Base-by-base conservation (phyloP, 2,329 filamentous ascomycete genomes). In the Rhexocercosporidium sp. region DNA sequence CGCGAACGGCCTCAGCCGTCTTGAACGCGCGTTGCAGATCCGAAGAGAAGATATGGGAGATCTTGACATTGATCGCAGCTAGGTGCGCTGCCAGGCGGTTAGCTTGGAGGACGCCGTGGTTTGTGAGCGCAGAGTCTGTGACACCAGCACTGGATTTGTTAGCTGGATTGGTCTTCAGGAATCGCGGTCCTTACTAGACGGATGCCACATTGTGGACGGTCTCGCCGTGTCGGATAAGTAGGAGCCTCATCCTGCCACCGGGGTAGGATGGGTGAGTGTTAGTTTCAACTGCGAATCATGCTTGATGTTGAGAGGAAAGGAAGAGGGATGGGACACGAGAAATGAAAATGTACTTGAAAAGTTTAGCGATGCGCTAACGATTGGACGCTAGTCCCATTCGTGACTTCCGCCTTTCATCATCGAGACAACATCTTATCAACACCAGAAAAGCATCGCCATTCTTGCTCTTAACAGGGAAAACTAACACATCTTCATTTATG, bases 191-290 rank as follows among this genome's bases (percentile, higher is more conserved):
- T 75, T 83, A 92, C 90, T 92, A 94, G 67, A 92, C 80, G 64
- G 89, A 86, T 47, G 90, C 91, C 66, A 96, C 90, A 78, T 97
- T 97, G 80, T 97, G 92, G 71, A 96, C 92, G 18, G 93, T 95
- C 81, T 97, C 94, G 76, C 90, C 94, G 83, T 97, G 94, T 65
- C 94, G 90, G 75, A 97, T 88, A 74, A 97, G 85, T 75, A 94
- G 88, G 64, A 97, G 78, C 75, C 84, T 85, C 86, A 91, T 87
- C 67, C 75, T 71, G 69, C 71, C 70, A 61, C 69, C 47, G 66
- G 68, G 71, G 73, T 70, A 62, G 63, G 63, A 60, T 67, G 54
- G 65, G 69, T 71, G 64, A 54, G 22, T 31, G 66, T 39, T 59
- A 66, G 68, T 62, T 71, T 73, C 69, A 75, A 49, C 66, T 68